Evolutionary conservation across 1,139 yeast species (phyloP).

Genomic region (Kodamaea plutei): DNA sequence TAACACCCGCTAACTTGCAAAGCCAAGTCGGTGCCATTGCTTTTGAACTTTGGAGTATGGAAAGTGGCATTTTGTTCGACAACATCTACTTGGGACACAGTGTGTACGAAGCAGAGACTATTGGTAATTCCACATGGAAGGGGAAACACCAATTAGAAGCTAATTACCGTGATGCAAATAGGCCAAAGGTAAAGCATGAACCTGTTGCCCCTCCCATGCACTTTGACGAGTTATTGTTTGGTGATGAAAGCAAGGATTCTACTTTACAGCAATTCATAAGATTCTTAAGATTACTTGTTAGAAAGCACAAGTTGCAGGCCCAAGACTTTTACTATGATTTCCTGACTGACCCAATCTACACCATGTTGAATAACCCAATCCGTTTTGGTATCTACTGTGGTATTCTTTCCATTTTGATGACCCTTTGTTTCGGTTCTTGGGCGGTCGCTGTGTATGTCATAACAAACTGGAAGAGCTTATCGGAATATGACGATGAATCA

Average conservation of each 20-base stretch:
- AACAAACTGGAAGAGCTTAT: slow-evolving; percentile 6
- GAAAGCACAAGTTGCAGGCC: slow-evolving; percentile 23
- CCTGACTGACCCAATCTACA: slow-evolving; percentile 37
- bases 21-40: slow-evolving; percentile 78
- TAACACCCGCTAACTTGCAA: slow-evolving; percentile 50
- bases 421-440: slow-evolving; percentile 39
- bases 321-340: slow-evolving; percentile 35
- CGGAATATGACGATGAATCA: slow-evolving; percentile 2
- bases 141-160: slow-evolving; percentile 60
- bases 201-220: slow-evolving; percentile 39
- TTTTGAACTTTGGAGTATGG: slow-evolving; percentile 89
- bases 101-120: slow-evolving; percentile 70
- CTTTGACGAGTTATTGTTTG: slow-evolving; percentile 34
- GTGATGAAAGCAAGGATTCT: slow-evolving; percentile 20
- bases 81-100: slow-evolving; percentile 85
- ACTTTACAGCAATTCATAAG: slow-evolving; percentile 17
- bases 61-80: slow-evolving; percentile 67
- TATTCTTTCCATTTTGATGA: slow-evolving; percentile 33
- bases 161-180: slow-evolving; percentile 30
- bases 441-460: slow-evolving; percentile 29
- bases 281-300: slow-evolving; percentile 19
- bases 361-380: slow-evolving; percentile 42
- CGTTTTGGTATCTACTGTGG: slow-evolving; percentile 47
- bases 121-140: slow-evolving; percentile 73
- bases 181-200: slow-evolving; percentile 35